These are phyloP conservation scores for Zoysia matrella DNA, from an alignment of 202 grass and related monocot genomes.

Conservation along the genomic window DNA sequence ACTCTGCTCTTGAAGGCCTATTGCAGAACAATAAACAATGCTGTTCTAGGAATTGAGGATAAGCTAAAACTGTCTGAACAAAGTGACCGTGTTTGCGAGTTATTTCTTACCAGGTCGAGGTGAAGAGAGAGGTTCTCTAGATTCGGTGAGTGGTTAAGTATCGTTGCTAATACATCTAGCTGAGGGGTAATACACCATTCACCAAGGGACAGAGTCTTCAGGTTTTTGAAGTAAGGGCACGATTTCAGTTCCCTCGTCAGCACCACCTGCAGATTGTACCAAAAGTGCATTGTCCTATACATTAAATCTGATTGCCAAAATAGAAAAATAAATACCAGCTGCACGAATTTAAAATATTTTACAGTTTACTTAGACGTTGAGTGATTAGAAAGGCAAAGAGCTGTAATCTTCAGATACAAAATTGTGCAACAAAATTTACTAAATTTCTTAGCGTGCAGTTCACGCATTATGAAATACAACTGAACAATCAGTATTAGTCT, in stretches of 20 bases:
- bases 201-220: conserved; percentile 44
- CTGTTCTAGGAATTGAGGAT: conserved; percentile 8
- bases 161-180: conserved; percentile 32
- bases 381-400: background rate
- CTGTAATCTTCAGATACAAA: background rate
- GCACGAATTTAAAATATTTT: background rate
- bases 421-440: background rate
- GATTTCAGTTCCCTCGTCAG: conserved; percentile 13
- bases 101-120: conserved; percentile 34
- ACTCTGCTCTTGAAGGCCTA: conserved; percentile 9
- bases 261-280: conserved; percentile 33
- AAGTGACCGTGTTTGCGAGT: background rate
- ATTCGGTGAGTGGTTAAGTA: conserved; percentile 34
- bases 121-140: conserved; percentile 41
- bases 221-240: conserved; percentile 37
- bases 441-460: background rate
- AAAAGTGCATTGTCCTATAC: background rate
- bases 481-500: background rate
- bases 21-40: background rate
- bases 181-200: conserved; percentile 41
- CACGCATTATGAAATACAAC: background rate
- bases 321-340: background rate
- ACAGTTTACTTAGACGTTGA: background rate
- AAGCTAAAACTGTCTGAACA: background rate
- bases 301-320: background rate